Evolutionary conservation across 2,329 filamentous ascomycete species (phyloP), one percentile per base, ranked within the genome.

Genomic region (Alternaria burnsii): DNA sequence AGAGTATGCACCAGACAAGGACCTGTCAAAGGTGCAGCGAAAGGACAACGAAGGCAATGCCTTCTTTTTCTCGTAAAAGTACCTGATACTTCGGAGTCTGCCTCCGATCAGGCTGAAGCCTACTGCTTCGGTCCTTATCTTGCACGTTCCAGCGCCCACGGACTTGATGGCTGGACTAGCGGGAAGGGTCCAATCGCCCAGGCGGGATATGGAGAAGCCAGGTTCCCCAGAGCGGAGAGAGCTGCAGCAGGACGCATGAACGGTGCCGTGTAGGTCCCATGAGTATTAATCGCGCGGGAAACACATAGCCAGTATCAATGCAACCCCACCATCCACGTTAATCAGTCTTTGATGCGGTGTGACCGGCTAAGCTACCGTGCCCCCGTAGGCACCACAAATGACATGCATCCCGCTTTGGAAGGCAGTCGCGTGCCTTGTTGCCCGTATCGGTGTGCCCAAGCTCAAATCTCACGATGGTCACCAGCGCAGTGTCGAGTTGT

Each of bases 41-140:
- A 91, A 93, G 72, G 95, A 99, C 80, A 86, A 87, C 12, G 89
- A 93, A 56, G 95, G 95, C 12, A 99, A 99, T 79, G 88, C 92
- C 0, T 97, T 97, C 78, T 99, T 99, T 84, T 79, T 80, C 50
- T 75, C 75, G 10, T 78, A 58, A 71, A 71, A 18, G n/a, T 46
- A 40, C 18, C 24, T 41, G 51, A 30, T 22, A 10, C 16, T 18
- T 38, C n/a, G 28, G 30, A 16, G 26, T 32, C 40, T 36, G 11
- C 2, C 11, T 47, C 42, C 28, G 12, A 12, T 28, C 9, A n/a
- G 20, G 26, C 24, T 26, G 22, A 41, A 28, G 40, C 34, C 32
- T 30, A 46, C n/a, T 46, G 18, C 42, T 24, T 24, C 12, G 28
- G 46, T 38, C 34, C 36, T 34, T 34, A 34, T 47, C 41, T 26